These are phyloP conservation scores for Ophiostoma perfectum DNA, from an alignment of 2,329 filamentous ascomycete genomes.

Conservation along the genomic window DNA sequence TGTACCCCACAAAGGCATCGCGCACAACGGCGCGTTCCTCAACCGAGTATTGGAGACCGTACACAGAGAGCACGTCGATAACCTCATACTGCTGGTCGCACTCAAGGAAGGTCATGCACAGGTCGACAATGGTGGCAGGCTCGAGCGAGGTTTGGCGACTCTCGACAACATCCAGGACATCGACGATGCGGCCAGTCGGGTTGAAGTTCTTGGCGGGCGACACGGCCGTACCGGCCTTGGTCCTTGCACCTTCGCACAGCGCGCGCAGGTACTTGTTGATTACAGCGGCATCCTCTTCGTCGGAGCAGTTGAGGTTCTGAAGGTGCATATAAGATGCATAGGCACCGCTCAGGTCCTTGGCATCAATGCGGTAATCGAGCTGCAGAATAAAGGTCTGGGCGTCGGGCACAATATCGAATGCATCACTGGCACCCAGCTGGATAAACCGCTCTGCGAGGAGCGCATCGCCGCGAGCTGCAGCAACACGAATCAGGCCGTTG, in stretches of 20 bases:
- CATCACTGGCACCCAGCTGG: conserved; percentile 49
- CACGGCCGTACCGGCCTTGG: conserved; percentile 4
- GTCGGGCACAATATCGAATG: conserved; percentile 62
- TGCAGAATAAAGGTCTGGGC: conserved; percentile 66
- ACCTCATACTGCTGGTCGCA: conserved; percentile 73
- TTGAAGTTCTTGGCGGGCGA: background rate
- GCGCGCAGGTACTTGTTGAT: conserved; percentile 68
- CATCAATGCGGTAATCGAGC: conserved; percentile 68
- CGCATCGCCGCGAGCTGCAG: conserved; percentile 63
- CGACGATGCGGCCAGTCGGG: conserved; percentile 65
- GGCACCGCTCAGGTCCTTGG: conserved; percentile 66
- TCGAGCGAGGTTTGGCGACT: conserved; percentile 64
- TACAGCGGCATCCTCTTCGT: conserved; percentile 53
- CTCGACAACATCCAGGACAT: conserved; percentile 67
- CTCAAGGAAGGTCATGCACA: conserved; percentile 69
- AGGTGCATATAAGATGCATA: conserved; percentile 60
- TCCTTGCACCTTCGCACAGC: conserved; percentile 40
- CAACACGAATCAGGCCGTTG: conserved; percentile 68
- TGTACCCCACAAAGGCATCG: conserved; percentile 61
- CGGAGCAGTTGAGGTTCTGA: conserved; percentile 49
- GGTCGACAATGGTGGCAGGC: conserved; percentile 64
- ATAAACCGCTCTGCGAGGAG: conserved; percentile 70
- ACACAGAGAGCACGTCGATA: conserved; percentile 73
- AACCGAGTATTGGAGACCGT: conserved; percentile 64
- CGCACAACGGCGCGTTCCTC: conserved; percentile 63